These are phyloP conservation scores for Daldinia grandis DNA, from an alignment of 495 filamentous ascomycete species.

Conservation along the genomic window DNA sequence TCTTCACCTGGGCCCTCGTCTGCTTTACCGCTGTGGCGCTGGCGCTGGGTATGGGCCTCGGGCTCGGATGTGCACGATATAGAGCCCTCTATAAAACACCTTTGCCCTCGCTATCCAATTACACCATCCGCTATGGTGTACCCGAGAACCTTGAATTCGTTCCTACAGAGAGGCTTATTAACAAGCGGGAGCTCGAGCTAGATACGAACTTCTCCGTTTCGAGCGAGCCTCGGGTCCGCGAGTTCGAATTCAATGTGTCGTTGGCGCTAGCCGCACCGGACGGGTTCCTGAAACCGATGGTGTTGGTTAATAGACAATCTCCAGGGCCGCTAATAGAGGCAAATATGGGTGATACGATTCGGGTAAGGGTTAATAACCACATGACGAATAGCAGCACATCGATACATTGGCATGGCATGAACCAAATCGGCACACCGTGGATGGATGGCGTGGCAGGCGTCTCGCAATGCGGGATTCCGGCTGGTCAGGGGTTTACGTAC, in stretches of 20 bases:
- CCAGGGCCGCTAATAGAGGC: constrained; percentile 65
- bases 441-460: constrained; percentile 57
- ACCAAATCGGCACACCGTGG: constrained; percentile 31
- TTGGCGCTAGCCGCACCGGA: constrained; percentile 54
- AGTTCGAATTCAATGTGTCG: constrained; percentile 44
- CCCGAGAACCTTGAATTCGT: constrained; percentile 22
- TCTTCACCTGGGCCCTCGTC: constrained; percentile 28
- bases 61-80: constrained; percentile 24
- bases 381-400: constrained; percentile 48
- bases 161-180: constrained; percentile 33
- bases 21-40: constrained; percentile 28
- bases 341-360: constrained; percentile 56
- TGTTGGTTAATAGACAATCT: constrained; percentile 63
- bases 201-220: constrained; percentile 34
- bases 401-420: constrained; percentile 51
- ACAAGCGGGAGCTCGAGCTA: constrained; percentile 41
- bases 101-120: background rate
- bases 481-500: constrained; percentile 59
- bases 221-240: constrained; percentile 16
- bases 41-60: constrained; percentile 34
- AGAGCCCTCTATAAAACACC: background rate
- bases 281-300: constrained; percentile 60
- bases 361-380: constrained; percentile 40
- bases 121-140: constrained; percentile 20
- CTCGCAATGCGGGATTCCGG: constrained; percentile 60